A percentile compares a stretch with the other conserved stretches of the same genome.
Evolutionary conservation across 2,329 filamentous ascomycete species (phyloP).

Genomic region (Ploettnerulaceae sp.): DNA sequence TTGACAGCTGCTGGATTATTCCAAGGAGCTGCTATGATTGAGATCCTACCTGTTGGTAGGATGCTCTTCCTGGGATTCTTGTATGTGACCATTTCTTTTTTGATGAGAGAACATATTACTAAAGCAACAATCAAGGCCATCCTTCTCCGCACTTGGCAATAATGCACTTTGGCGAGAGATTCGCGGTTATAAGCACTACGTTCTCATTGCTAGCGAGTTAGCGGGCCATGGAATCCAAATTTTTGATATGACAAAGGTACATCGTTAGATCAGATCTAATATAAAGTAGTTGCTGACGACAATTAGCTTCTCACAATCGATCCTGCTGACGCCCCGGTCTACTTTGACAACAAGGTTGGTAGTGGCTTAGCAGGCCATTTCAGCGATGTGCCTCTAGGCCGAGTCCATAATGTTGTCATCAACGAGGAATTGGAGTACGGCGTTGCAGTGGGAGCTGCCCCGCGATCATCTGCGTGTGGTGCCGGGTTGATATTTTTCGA

Average conservation of each 20-base stretch:
- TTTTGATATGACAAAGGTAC: slow-evolving; percentile 48
- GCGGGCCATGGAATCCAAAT: slow-evolving; percentile 47
- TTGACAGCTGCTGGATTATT: background rate
- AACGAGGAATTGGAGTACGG: slow-evolving; percentile 35
- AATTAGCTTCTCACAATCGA: slow-evolving; percentile 36
- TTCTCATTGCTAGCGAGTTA: slow-evolving; percentile 39
- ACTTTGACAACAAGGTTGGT: slow-evolving; percentile 30
- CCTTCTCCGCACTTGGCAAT: background rate
- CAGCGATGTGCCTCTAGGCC: slow-evolving; percentile 36
- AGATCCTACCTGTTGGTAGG: slow-evolving; percentile 41
- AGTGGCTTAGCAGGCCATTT: slow-evolving; percentile 35
- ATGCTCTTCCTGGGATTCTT: slow-evolving; percentile 41
- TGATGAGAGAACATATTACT: too few species aligned
- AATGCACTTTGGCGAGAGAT: slow-evolving; percentile 36
- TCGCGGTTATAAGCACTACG: slow-evolving; percentile 35
- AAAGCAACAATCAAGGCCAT: background rate
- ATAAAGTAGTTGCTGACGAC: background rate
- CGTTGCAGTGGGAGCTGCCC: slow-evolving; percentile 37
- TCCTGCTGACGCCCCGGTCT: slow-evolving; percentile 38
- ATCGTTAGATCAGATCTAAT: too few species aligned
- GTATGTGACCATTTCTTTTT: too few species aligned
- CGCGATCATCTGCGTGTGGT: slow-evolving; percentile 37
- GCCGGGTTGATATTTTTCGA: slow-evolving; percentile 49
- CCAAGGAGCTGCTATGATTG: slow-evolving; percentile 38
- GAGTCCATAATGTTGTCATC: slow-evolving; percentile 40